Percentiles rank a stretch among this genome's conserved stretches.
Evolutionary conservation across 192 early-diverging fungal genomes (phyloP).

Genomic region (Martensiomyces pterosporus): DNA sequence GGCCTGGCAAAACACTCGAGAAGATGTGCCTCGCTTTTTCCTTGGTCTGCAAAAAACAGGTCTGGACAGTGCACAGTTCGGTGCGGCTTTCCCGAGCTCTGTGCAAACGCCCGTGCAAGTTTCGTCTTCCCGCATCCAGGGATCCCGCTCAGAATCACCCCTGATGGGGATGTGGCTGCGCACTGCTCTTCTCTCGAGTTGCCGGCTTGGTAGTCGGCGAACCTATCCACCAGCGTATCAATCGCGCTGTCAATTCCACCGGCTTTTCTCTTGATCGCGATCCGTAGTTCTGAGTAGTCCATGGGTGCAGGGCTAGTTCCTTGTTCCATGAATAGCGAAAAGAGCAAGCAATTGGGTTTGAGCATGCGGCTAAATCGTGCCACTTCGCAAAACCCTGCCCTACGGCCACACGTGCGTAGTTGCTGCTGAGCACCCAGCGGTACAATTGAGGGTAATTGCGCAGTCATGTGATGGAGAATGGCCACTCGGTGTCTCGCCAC

Average conservation of each 20-base stretch:
- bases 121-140: constrained; percentile 42
- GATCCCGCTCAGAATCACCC: constrained; percentile 40
- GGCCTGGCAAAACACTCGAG: constrained; percentile 18
- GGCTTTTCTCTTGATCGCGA: constrained; percentile 7
- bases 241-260: constrained; percentile 41
- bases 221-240: constrained; percentile 19
- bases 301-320: neutral
- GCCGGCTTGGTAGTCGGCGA: constrained; percentile 12
- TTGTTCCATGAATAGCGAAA: no score
- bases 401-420: neutral
- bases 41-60: constrained; percentile 40
- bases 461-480: constrained; percentile 12
- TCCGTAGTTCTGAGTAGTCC: constrained; percentile 7
- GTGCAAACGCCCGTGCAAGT: constrained; percentile 30
- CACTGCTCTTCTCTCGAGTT: neutral
- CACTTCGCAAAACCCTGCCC: neutral
- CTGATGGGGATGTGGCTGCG: constrained; percentile 9
- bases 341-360: no score
- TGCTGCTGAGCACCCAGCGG: no score
- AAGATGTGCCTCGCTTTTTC: constrained; percentile 33
- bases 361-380: neutral
- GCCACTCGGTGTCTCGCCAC: no score
- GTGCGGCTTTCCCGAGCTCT: constrained; percentile 13
- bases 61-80: constrained; percentile 38
- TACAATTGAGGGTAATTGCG: no score